A percentile compares a stretch with the other conserved stretches of the same genome.
Evolutionary conservation across 192 early-diverging fungal species (phyloP).

Genomic region (Backusella macrospora): DNA sequence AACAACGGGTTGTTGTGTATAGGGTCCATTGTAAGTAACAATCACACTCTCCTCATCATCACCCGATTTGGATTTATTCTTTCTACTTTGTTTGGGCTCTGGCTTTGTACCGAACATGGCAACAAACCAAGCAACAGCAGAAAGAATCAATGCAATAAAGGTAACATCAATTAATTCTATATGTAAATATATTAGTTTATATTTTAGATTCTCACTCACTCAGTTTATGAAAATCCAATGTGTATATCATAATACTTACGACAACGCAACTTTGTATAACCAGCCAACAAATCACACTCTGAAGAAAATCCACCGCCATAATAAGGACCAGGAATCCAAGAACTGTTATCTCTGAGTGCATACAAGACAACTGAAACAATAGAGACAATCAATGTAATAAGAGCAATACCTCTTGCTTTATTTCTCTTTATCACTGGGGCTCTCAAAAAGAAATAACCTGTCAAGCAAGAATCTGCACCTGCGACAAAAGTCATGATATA

Average conservation of each 20-base stretch:
- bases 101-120: neutral
- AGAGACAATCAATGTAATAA: neutral
- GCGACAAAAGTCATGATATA: constrained; percentile 11
- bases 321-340: neutral
- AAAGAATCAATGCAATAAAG: neutral
- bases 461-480: constrained; percentile 1
- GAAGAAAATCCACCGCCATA: neutral
- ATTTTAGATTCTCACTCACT: too few species aligned
- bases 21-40: neutral
- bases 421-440: neutral
- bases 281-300: neutral
- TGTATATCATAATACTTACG: neutral
- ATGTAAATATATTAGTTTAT: neutral
- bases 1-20: neutral
- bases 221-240: too few species aligned
- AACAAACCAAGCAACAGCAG: neutral
- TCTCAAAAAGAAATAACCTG: constrained; percentile 3
- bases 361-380: neutral
- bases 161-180: constrained; percentile 8
- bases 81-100: neutral
- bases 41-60: neutral
- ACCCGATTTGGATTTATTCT: neutral
- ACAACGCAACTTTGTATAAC: neutral
- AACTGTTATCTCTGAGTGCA: neutral
- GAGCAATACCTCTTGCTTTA: neutral